A percentile compares a stretch with the other conserved stretches of the same genome.
These are phyloP conservation scores for Gossypium lobatum DNA, from an alignment of 441 rosid species.

Conservation along the genomic window DNA sequence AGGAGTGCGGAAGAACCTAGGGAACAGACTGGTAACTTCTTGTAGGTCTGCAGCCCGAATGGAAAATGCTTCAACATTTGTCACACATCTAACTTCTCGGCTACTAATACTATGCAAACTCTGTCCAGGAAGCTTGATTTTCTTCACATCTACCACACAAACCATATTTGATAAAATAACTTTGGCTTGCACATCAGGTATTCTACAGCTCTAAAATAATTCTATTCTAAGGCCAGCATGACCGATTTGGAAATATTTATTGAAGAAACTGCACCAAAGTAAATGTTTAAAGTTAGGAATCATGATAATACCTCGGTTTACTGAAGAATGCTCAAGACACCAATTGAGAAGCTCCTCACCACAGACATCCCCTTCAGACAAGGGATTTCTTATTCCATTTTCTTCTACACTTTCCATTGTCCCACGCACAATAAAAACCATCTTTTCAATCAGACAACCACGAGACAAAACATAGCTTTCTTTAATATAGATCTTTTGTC, in stretches of 20 bases:
- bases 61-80: constrained; percentile 84
- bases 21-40: constrained; percentile 67
- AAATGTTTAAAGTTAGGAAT: neutral
- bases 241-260: neutral
- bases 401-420: constrained; percentile 63
- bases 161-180: constrained; percentile 7
- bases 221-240: neutral
- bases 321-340: constrained; percentile 75
- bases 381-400: constrained; percentile 34
- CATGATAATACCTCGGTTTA: constrained; percentile 39
- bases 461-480: constrained; percentile 52
- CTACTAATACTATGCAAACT: constrained; percentile 50
- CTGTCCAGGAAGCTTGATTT: constrained; percentile 37
- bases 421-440: constrained; percentile 81
- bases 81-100: constrained; percentile 57
- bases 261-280: neutral
- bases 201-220: neutral
- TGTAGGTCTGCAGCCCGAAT: constrained; percentile 70
- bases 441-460: constrained; percentile 58
- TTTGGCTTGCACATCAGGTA: constrained; percentile 3
- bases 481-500: constrained; percentile 57
- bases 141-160: constrained; percentile 45
- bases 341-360: constrained; percentile 88
- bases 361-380: constrained; percentile 66
- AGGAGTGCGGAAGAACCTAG: constrained; percentile 54